Evolutionary conservation across 768 basidiomycete species (phyloP).

Genomic region (Jaapia argillacea): DNA sequence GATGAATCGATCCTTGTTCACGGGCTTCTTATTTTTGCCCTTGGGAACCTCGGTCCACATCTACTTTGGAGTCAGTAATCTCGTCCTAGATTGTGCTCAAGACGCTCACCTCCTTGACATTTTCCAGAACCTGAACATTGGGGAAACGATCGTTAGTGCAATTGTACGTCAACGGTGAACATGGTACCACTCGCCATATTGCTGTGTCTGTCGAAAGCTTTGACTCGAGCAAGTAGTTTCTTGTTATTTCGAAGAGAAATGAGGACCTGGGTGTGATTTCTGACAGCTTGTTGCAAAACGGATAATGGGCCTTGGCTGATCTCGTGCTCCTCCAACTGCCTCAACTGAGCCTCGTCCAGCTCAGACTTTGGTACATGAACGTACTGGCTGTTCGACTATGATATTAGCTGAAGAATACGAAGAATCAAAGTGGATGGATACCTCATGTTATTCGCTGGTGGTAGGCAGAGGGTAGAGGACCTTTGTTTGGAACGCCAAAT

Average conservation of each 20-base stretch:
- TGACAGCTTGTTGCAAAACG: conserved; percentile 92
- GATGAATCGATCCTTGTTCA: conserved; percentile 99
- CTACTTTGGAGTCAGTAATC: conserved; percentile 26
- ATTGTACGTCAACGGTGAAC: neutral
- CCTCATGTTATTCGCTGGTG: conserved; percentile 13
- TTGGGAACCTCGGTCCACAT: conserved; percentile 99
- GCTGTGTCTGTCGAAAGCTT: conserved; percentile 97
- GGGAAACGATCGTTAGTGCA: conserved; percentile 2
- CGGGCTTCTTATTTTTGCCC: conserved; percentile 96
- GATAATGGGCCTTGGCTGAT: conserved; percentile 97
- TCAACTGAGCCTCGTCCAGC: conserved; percentile 92
- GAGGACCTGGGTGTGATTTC: conserved; percentile 95
- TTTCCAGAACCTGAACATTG: conserved; percentile 73
- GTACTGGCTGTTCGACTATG: conserved; percentile 79
- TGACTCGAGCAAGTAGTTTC: conserved; percentile 90
- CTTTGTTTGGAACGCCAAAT: conserved; percentile 10
- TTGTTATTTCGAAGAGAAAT: conserved; percentile 98
- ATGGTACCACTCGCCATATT: conserved; percentile 71
- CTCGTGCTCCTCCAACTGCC: conserved; percentile 95
- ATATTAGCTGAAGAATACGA: neutral
- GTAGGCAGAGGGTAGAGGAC: conserved; percentile 5
- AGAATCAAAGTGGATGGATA: conserved; percentile 7
- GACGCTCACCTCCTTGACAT: conserved; percentile 91
- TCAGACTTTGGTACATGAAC: conserved; percentile 95
- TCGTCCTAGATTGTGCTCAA: conserved; percentile 2